Conservation (phyloP, 2,329 filamentous ascomycete genomes). For the Fonsecaea pugnacius region DNA sequence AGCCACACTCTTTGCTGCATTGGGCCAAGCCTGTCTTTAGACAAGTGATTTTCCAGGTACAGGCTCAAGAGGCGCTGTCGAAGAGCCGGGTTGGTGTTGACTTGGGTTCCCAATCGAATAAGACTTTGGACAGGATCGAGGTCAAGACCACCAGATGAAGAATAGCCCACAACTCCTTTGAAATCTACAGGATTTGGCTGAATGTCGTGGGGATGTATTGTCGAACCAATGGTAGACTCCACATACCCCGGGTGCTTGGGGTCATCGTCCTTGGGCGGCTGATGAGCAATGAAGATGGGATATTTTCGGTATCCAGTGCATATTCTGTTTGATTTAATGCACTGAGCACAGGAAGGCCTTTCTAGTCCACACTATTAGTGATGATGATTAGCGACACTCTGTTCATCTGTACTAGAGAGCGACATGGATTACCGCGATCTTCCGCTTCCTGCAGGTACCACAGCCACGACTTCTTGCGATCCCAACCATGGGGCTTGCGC, state of each 20-base stretch:
- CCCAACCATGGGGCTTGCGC: conserved; percentile 36
- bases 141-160: background rate
- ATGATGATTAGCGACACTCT: background rate
- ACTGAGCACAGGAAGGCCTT: conserved; percentile 40
- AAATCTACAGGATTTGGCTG: background rate
- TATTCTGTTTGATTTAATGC: conserved; percentile 40
- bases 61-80: conserved; percentile 40
- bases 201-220: background rate
- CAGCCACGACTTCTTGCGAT: conserved; percentile 40
- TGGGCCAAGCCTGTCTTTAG: conserved; percentile 20
- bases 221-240: background rate
- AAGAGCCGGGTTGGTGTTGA: conserved; percentile 26
- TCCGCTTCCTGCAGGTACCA: conserved; percentile 39
- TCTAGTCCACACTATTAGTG: conserved; percentile 40
- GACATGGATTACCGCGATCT: conserved; percentile 35
- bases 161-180: background rate
- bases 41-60: conserved; percentile 39
- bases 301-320: conserved; percentile 42
- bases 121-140: conserved; percentile 2
- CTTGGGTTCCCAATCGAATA: conserved; percentile 5
- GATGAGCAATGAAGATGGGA: conserved; percentile 39
- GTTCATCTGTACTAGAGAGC: background rate
- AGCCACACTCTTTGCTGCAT: conserved; percentile 39
- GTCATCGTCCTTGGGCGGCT: conserved; percentile 14
- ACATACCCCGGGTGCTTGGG: background rate